These are phyloP conservation scores for Rhizopogon salebrosus DNA, from an alignment of 768 basidiomycete species.

Conservation along the genomic window DNA sequence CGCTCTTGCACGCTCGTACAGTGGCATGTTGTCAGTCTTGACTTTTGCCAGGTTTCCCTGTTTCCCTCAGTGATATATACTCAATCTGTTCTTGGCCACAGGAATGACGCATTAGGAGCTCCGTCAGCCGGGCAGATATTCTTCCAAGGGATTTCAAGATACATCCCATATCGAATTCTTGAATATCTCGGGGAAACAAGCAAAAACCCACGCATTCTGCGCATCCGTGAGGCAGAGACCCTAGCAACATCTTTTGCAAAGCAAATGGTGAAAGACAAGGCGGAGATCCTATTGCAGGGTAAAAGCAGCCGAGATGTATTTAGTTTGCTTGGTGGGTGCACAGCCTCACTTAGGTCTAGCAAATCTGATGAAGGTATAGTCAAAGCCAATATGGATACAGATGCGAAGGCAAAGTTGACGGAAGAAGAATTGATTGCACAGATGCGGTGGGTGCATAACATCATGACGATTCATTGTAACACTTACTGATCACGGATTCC, in stretches of 20 bases:
- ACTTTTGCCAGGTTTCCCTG: background rate
- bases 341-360: background rate
- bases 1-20: slow-evolving; percentile 4
- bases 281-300: slow-evolving; percentile 4
- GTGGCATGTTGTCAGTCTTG: slow-evolving; percentile 1
- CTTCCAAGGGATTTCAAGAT: slow-evolving; percentile 24
- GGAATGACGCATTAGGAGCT: slow-evolving; percentile 4
- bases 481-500: background rate
- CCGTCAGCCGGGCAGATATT: slow-evolving; percentile 20
- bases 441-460: slow-evolving; percentile 12
- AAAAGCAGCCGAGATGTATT: slow-evolving; percentile 7
- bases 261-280: slow-evolving; percentile 10
- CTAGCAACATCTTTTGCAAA: slow-evolving; percentile 1
- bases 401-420: slow-evolving; percentile 18
- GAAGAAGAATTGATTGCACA: slow-evolving; percentile 9
- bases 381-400: slow-evolving; percentile 23
- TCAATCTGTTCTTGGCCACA: background rate
- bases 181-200: slow-evolving; percentile 29
- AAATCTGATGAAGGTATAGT: slow-evolving; percentile 8
- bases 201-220: slow-evolving; percentile 11
- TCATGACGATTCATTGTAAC: background rate
- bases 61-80: background rate
- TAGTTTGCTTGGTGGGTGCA: slow-evolving; percentile 34
- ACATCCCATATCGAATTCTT: slow-evolving; percentile 27
- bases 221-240: background rate